phyloP scores from a whole-genome alignment of 2,329 filamentous ascomycete species.

The Penicillium sumatraense region DNA sequence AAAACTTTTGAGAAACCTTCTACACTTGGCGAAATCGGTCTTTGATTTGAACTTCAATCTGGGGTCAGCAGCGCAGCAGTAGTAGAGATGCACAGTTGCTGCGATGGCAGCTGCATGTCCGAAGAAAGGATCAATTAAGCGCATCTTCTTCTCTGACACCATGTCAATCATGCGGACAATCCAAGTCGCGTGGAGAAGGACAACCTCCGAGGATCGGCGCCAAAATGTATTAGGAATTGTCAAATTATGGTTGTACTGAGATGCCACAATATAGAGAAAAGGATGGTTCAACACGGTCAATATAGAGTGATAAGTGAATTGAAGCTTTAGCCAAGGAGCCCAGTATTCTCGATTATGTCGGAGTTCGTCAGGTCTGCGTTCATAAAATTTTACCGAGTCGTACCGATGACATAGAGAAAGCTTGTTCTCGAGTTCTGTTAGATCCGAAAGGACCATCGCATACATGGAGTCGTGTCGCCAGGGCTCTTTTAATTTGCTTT shows the following conservation, averaged over 20 bases:
- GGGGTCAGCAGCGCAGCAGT: constrained; percentile 56
- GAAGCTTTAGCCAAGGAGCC: constrained; percentile 58
- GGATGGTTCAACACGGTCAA: constrained; percentile 58
- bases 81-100: constrained; percentile 59
- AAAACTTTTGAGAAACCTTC: constrained; percentile 55
- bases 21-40: constrained; percentile 57
- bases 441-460: constrained; percentile 55
- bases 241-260: constrained; percentile 57
- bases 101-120: constrained; percentile 58
- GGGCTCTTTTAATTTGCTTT: constrained; percentile 54
- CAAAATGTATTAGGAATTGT: constrained; percentile 61
- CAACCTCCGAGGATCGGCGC: constrained; percentile 57
- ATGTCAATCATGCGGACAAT: constrained; percentile 60
- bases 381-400: constrained; percentile 58
- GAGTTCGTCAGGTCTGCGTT: constrained; percentile 54
- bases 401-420: constrained; percentile 57
- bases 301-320: constrained; percentile 60
- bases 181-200: constrained; percentile 59
- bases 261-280: constrained; percentile 58
- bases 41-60: constrained; percentile 58
- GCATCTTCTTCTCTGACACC: constrained; percentile 56
- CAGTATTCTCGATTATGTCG: constrained; percentile 54
- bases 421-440: constrained; percentile 55
- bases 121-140: constrained; percentile 57
- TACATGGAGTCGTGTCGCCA: constrained; percentile 60